A percentile compares a stretch with the other conserved stretches of the same genome.
Conservation (phyloP, 495 filamentous ascomycete genomes). For the Tetracladium marchalianum region DNA sequence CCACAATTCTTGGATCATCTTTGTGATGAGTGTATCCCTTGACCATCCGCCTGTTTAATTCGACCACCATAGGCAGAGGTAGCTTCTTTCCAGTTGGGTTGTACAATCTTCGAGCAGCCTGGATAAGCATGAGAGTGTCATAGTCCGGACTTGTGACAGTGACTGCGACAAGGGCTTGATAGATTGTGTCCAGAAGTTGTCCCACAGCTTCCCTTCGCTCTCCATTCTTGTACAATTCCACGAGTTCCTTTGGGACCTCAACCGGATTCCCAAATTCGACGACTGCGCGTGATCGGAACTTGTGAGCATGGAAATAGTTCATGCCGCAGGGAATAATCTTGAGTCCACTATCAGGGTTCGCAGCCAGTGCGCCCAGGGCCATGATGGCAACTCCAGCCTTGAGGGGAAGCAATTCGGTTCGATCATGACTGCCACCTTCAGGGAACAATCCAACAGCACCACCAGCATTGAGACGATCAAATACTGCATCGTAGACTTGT, state of each 20-base stretch:
- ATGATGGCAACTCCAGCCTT: constrained; percentile 98
- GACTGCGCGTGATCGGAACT: constrained; percentile 93
- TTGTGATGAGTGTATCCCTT: constrained; percentile 90
- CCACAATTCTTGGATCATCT: constrained; percentile 75
- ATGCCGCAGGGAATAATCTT: constrained; percentile 99
- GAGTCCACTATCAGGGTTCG: constrained; percentile 78
- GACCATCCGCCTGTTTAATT: constrained; percentile 88
- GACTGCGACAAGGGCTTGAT: constrained; percentile 74
- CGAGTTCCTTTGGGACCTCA: constrained; percentile 69
- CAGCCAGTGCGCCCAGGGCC: constrained; percentile 88
- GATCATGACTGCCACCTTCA: constrained; percentile 94
- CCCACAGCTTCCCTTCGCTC: constrained; percentile 78
- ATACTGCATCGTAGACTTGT: constrained; percentile 88
- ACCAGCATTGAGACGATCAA: constrained; percentile 64
- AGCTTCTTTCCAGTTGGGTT: constrained; percentile 91
- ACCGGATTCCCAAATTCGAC: constrained; percentile 90
- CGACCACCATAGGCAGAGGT: constrained; percentile 86
- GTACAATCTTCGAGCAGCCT: constrained; percentile 89
- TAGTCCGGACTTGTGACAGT: constrained; percentile 93
- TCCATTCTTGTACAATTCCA: constrained; percentile 74
- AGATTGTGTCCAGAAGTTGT: constrained; percentile 72
- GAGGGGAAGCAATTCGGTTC: constrained; percentile 82
- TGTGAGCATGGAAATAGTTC: constrained; percentile 99
- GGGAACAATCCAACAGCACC: constrained; percentile 97
- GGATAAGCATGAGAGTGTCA: constrained; percentile 95